These are phyloP conservation scores for Toxicodendron radicans DNA, from an alignment of 345 rosid genomes.

Conservation along the genomic window DNA sequence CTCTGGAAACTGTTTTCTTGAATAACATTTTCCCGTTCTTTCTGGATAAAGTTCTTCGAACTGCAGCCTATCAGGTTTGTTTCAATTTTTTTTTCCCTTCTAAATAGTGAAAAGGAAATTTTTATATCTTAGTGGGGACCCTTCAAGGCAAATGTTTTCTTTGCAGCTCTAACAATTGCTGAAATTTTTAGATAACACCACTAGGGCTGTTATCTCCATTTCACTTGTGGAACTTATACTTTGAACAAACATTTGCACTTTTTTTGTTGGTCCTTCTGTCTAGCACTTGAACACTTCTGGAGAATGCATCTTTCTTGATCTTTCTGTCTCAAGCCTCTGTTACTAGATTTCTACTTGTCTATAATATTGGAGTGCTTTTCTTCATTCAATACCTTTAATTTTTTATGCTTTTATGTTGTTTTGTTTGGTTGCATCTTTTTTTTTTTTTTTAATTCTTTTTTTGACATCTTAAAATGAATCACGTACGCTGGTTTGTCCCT, in stretches of 20 bases:
- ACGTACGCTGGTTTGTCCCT: background rate
- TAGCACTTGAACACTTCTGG: slow-evolving; percentile 7
- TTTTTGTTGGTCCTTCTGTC: background rate
- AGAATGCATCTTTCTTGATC: slow-evolving; percentile 7
- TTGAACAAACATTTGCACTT: background rate
- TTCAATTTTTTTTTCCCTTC: background rate
- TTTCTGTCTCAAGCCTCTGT: background rate
- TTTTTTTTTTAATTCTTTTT: background rate
- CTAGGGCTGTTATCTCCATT: background rate
- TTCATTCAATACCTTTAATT: background rate
- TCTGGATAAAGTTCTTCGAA: slow-evolving; percentile 75
- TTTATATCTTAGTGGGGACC: background rate
- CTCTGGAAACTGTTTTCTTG: slow-evolving; percentile 74
- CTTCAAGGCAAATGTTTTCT: slow-evolving; percentile 1
- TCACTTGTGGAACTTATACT: background rate
- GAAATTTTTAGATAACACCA: background rate
- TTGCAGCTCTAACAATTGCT: background rate
- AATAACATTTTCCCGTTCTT: slow-evolving; percentile 81
- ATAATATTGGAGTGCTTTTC: background rate
- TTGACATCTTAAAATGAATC: background rate
- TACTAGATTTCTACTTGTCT: background rate
- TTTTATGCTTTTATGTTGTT: slow-evolving; percentile 1
- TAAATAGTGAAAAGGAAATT: background rate
- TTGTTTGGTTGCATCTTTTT: slow-evolving; percentile 4
- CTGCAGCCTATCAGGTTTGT: slow-evolving; percentile 84